Percentiles rank a stretch among this genome's conserved stretches.
phyloP scores from a whole-genome alignment of 2,329 filamentous ascomycete species.

The Diplocarpon rosae region DNA sequence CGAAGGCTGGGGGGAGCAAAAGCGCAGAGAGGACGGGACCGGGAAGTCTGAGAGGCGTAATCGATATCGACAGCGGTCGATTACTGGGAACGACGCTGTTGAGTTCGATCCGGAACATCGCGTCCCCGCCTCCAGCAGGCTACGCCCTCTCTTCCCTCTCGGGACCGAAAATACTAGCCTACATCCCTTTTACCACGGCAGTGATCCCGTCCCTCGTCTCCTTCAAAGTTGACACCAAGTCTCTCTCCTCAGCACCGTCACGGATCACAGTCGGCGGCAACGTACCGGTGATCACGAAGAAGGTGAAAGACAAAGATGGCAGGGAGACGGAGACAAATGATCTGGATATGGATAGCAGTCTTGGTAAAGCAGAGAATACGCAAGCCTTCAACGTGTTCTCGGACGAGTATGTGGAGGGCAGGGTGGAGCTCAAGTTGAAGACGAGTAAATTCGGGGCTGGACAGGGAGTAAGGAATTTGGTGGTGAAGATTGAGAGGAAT shows the following conservation, averaged over 20 bases:
- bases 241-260: constrained; percentile 17
- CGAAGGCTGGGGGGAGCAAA: background rate
- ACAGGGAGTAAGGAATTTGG: constrained; percentile 20
- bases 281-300: constrained; percentile 14
- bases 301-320: constrained; percentile 11
- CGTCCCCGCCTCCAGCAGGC: constrained; percentile 21
- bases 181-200: constrained; percentile 19
- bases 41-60: constrained; percentile 18
- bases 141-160: constrained; percentile 18
- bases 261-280: constrained; percentile 21
- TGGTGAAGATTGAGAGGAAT: constrained; percentile 23
- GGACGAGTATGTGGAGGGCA: constrained; percentile 23
- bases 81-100: constrained; percentile 20
- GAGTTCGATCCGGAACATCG: constrained; percentile 21
- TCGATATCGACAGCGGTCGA: constrained; percentile 16
- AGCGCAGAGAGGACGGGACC: constrained; percentile 2
- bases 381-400: constrained; percentile 23
- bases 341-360: constrained; percentile 18
- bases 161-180: constrained; percentile 15
- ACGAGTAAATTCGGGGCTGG: constrained; percentile 22
- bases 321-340: constrained; percentile 19
- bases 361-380: constrained; percentile 21
- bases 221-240: constrained; percentile 12
- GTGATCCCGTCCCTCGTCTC: constrained; percentile 17
- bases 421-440: constrained; percentile 22